Conservation (phyloP, 2,329 filamentous ascomycete genomes). For the Pochonia chlamydosporia region DNA sequence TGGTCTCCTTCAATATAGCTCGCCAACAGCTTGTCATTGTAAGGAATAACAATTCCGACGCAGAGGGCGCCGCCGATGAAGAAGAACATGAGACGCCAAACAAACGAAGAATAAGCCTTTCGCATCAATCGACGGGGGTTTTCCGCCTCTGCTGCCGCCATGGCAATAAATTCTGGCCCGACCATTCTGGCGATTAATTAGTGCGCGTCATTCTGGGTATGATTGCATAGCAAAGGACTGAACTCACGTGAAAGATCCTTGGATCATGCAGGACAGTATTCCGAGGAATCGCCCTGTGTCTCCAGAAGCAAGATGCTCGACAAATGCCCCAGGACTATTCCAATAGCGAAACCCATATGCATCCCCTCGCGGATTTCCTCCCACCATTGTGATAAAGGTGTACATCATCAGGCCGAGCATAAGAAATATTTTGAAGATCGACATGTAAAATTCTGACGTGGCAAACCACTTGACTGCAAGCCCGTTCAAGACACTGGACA, state of each 20-base stretch:
- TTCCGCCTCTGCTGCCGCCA: constrained; percentile 59
- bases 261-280: too few relatives aligned
- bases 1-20: too few relatives aligned
- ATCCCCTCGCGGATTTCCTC: constrained; percentile 50
- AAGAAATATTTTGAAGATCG: constrained; percentile 48
- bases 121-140: constrained; percentile 53
- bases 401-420: constrained; percentile 55
- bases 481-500: constrained; percentile 27
- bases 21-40: too few relatives aligned
- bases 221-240: too few relatives aligned
- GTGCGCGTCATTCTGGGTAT: constrained; percentile 55
- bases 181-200: constrained; percentile 53
- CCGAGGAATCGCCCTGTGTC: constrained; percentile 57
- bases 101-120: constrained; percentile 50
- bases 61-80: constrained; percentile 61
- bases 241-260: constrained; percentile 64
- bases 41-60: constrained; percentile 49
- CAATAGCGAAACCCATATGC: constrained; percentile 63
- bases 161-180: constrained; percentile 57
- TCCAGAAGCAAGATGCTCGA: constrained; percentile 51
- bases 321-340: constrained; percentile 48
- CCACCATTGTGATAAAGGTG: constrained; percentile 54
- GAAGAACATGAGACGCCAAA: constrained; percentile 43
- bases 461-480: constrained; percentile 37
- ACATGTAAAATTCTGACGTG: constrained; percentile 40